Base-by-base conservation (phyloP, 345 rosid genomes). In the Aurinia saxatilis region DNA sequence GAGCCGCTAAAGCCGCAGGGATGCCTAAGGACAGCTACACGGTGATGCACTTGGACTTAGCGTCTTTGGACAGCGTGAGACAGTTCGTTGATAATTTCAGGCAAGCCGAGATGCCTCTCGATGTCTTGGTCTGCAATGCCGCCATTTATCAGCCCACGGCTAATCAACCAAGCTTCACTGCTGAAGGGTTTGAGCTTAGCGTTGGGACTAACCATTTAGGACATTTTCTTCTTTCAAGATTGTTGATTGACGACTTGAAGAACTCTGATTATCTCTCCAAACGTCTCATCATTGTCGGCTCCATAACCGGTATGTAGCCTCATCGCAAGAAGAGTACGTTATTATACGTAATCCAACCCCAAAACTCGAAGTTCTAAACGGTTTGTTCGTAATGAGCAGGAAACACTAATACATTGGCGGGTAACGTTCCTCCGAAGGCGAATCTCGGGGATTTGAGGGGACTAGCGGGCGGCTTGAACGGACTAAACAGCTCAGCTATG, bases 381-480 rank as follows among this genome's bases (percentile, higher is more conserved):
- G 54, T 65, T 1, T 54, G 37, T 44, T 54, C 45, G 33, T 13
- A 10, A 17, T 25, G 7, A 23, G 19, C 35, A 38, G 99, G 99
- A 13, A 93, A 93, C 81, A 87, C 99, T 0, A 90, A 93, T 66
- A 93, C 97, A 9, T 72, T 93, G 86, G 99, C 95, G 0, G 97
- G 97, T 15, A 93, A 93, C 65, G 95, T 93, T 49, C 99, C 99
- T 67, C 97, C 99, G 0, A 93, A 87, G 80, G 99, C 99, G 56
- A 85, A 84, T 75, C 84, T 93, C 0, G 97, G 97, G n/a, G 97
- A 93, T 77, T 17, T 90, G 83, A 87, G 99, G 59, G 96, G 97
- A 5, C 75, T 93, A 30, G 84, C 90, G 0, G 96, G 96, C 1
- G 99, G 99, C 13, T 75, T 93, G 71, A 84, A 75, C 34, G 97